Percentiles rank a stretch among this genome's conserved stretches.
Conservation (phyloP, 2,329 filamentous ascomycete genomes). For the Talaromyces sp. region DNA sequence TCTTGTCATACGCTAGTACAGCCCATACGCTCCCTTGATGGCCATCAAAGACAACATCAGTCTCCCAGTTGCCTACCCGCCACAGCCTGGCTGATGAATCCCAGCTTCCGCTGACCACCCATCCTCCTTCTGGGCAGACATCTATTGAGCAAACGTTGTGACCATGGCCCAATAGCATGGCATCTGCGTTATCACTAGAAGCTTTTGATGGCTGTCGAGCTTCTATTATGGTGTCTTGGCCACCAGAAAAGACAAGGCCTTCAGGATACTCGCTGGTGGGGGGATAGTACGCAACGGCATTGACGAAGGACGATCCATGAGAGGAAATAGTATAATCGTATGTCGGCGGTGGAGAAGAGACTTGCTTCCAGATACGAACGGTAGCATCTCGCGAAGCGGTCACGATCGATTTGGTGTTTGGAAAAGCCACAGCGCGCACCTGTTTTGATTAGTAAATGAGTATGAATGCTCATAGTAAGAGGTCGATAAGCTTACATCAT, state of each 20-base stretch:
- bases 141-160: conserved; percentile 87
- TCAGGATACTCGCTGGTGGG: conserved; percentile 67
- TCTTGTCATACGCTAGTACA: conserved; percentile 77
- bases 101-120: conserved; percentile 90
- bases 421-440: conserved; percentile 85
- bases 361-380: conserved; percentile 78
- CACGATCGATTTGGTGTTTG: conserved; percentile 66
- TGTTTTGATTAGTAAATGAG: conserved; percentile 58
- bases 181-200: conserved; percentile 73
- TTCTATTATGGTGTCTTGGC: conserved; percentile 90
- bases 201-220: conserved; percentile 68
- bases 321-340: conserved; percentile 77
- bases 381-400: conserved; percentile 91
- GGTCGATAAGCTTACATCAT: conserved; percentile 68
- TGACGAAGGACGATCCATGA: conserved; percentile 82
- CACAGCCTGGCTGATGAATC: conserved; percentile 84
- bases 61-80: conserved; percentile 82
- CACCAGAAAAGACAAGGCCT: conserved; percentile 80
- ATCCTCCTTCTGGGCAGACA: conserved; percentile 66
- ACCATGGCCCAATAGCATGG: conserved; percentile 78
- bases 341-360: conserved; percentile 60
- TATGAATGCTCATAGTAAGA: conserved; percentile 25
- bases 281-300: conserved; percentile 72
- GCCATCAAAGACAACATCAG: conserved; percentile 65
- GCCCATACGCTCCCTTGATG: conserved; percentile 85